phyloP scores from a whole-genome alignment of 2,329 filamentous ascomycete genomes.

The Colletotrichum graminicola region DNA sequence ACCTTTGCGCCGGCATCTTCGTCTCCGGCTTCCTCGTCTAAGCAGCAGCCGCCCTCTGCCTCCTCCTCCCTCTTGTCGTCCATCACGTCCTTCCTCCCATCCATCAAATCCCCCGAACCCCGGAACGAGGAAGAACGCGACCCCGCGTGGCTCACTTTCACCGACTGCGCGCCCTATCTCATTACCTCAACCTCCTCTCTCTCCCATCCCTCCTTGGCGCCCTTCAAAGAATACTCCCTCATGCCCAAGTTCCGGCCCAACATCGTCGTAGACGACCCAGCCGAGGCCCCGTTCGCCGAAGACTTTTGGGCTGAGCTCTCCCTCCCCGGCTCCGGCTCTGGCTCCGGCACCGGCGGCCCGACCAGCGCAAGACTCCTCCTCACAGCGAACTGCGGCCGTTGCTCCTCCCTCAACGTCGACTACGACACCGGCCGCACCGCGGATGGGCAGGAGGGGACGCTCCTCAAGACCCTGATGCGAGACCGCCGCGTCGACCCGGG shows the following conservation, averaged over 20 bases:
- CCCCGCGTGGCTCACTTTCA: constrained; percentile 73
- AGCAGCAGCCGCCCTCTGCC: constrained; percentile 10
- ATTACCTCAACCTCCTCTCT: constrained; percentile 78
- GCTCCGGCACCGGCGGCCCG: constrained; percentile 11
- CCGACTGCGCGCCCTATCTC: constrained; percentile 81
- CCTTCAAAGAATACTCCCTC: constrained; percentile 59
- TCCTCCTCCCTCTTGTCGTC: constrained; percentile 45
- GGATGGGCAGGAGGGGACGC: constrained; percentile 66
- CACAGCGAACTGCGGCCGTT: constrained; percentile 78
- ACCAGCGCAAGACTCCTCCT: constrained; percentile 61
- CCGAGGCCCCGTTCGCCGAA: constrained; percentile 73
- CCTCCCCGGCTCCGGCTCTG: constrained; percentile 49
- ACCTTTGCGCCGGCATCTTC: constrained; percentile 57
- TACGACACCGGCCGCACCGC: constrained; percentile 73
- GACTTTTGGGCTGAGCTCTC: constrained; percentile 78
- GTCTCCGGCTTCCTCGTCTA: neutral
- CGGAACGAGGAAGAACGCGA: constrained; percentile 44
- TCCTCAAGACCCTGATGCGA: constrained; percentile 77
- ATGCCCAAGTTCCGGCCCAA: constrained; percentile 80
- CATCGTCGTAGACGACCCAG: constrained; percentile 74
- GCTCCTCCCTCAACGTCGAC: constrained; percentile 78
- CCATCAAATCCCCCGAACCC: constrained; percentile 14
- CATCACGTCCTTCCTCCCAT: constrained; percentile 51
- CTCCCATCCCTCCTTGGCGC: constrained; percentile 70
- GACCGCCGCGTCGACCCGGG: constrained; percentile 80